phyloP scores from a whole-genome alignment of 1,139 yeast genomes.

The Saccharomyces hybrid region DNA sequence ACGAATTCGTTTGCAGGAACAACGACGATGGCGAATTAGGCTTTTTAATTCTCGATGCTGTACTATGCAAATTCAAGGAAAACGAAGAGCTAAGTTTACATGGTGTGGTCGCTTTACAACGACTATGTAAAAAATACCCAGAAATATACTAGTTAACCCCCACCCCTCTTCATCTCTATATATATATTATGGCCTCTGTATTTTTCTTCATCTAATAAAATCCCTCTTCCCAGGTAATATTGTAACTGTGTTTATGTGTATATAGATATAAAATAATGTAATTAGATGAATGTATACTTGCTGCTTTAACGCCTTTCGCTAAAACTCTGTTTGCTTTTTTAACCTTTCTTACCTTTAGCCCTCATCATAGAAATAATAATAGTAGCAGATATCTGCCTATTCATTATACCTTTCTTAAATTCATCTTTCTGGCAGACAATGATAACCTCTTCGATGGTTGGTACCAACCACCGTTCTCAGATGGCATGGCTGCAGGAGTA shows the following conservation, averaged over 20 bases:
- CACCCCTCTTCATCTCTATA: neutral
- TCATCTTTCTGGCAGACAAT: slow-evolving; percentile 33
- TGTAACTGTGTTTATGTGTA: slow-evolving; percentile 2
- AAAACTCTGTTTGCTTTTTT: slow-evolving; percentile 4
- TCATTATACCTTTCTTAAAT: slow-evolving; percentile 4
- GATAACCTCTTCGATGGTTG: slow-evolving; percentile 30
- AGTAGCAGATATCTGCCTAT: neutral
- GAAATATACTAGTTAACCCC: slow-evolving; percentile 19
- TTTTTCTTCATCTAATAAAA: neutral
- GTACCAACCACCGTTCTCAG: slow-evolving; percentile 46
- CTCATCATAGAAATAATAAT: neutral
- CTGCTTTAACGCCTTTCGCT: neutral
- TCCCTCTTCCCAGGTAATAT: neutral
- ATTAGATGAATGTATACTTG: slow-evolving; percentile 1
- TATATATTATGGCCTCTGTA: neutral
- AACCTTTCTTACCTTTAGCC: neutral
- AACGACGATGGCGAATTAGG: slow-evolving; percentile 30
- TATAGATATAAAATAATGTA: neutral
- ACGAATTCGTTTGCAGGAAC: slow-evolving; percentile 29
- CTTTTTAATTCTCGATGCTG: slow-evolving; percentile 29
- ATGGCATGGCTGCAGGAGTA: slow-evolving; percentile 57
- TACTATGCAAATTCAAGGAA: slow-evolving; percentile 22
- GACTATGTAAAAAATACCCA: slow-evolving; percentile 24
- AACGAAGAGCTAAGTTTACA: slow-evolving; percentile 26
- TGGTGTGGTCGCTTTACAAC: slow-evolving; percentile 30